Base-by-base conservation (phyloP, 495 filamentous ascomycete species). In the Neurospora intermedia region DNA sequence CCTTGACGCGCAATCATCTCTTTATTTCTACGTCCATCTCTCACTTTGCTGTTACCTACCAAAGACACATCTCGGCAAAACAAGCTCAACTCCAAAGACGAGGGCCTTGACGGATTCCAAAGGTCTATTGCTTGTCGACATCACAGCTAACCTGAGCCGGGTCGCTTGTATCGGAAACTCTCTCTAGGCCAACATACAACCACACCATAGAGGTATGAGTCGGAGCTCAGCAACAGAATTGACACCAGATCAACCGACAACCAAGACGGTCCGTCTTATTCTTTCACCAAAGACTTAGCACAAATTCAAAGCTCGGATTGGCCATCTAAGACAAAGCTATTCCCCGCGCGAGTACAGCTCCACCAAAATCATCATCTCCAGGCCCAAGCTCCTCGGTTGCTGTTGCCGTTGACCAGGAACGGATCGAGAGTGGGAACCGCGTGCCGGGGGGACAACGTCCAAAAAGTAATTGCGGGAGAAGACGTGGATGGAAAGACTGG, bases 121-220 rank as follows among this genome's bases (percentile, higher is more conserved):
- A 13, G 43, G 39, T 38, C 41, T 41, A 42, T 69, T 1, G 23
- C 46, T 9, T 43, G 43, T 35, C 73, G 69, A 69, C 70, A 43
- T 69, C 43, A 73, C 69, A 74, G 62, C 76, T 73, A 72, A 42
- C 70, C 62, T 70, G 76, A 75, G 42, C 69, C 48, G 75, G 81
- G 71, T 80, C 76, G 23, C 76, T 77, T 43, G 35, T 76, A 42
- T 81, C 77, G 27, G 78, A 79, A 70, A 80, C 75, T 62, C 54
- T 62, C 54, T 77, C 71, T 43, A 40, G 35, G 69, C 75, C 73
- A n/a, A n/a, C 69, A 69, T 43, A 69, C 76, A 18, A 71, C 71
- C 69, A 72, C 73, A 70, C 74, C 77, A 31, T 31, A 27, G 27
- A 27, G 27, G 59, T 54, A 72, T 70, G 75, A 78, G 73, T 70